Base-by-base conservation (phyloP, 192 early-diverging fungal genomes). In the Geranomyces variabilis region DNA sequence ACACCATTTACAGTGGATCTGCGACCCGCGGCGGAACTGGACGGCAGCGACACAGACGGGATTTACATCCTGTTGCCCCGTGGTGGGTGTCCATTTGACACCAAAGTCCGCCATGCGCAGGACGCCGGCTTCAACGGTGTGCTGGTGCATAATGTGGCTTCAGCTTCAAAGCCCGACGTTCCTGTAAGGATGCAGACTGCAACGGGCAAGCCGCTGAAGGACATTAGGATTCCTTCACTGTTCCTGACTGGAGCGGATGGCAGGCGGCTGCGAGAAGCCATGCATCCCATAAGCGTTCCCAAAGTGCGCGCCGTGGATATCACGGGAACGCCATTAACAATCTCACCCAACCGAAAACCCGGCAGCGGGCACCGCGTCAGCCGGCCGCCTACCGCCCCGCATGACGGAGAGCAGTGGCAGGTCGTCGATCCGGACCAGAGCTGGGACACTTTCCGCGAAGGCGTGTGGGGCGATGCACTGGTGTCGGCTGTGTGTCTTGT, bases 61-160 rank as follows among this genome's bases (percentile, higher is more conserved):
- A 9, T n/a, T 14, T 44, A 30, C 47, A 44, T 71, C 66, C 34
- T 47, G 15, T 31, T 84, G 5, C 45, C 67, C 15, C 62, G 83
- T 8, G 83, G 83, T 17, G 70, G 74, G 22, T 84, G 83, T 48
- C 75, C 77, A 17, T 84, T 84, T 46, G 78, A 84, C 51, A 59
- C 66, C 15, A 84, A 84, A 68, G 71, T 79, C 6, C 46, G 41
- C 45, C 67, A 80, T 31, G 70, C 76, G 19, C 76, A 84, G 59
- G 26, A 48, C 15, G 83, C 83, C n/a, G 83, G 83, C 26, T 84
- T 81, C 57, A 47, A 46, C 5, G 74, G 71, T n/a, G 73, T 67
- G 5, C 15, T 80, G 7, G 72, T 84, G 22, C 66, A 84, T 69
- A 80, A 80, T 73, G 45, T 49, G 9, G 51, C 41, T 9, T 17